These are phyloP conservation scores for Sarcodon aspratus DNA, from an alignment of 768 basidiomycete species.

Conservation along the genomic window DNA sequence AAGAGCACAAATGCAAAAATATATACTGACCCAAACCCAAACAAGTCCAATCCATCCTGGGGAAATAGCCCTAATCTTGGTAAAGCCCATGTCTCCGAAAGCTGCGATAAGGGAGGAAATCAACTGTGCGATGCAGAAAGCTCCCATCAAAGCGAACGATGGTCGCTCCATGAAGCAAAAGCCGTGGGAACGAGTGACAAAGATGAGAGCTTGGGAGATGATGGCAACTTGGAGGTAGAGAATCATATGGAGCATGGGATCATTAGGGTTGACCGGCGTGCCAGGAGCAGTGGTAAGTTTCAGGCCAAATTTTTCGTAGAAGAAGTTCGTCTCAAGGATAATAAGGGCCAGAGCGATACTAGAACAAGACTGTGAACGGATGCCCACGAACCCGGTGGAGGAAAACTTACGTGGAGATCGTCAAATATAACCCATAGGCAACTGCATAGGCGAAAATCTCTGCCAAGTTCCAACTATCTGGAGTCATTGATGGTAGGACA, in stretches of 20 bases:
- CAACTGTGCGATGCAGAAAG: slow-evolving; percentile 90
- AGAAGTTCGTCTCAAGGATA: slow-evolving; percentile 83
- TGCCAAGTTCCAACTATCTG: slow-evolving; percentile 85
- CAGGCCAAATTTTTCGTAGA: slow-evolving; percentile 80
- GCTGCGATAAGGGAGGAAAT: slow-evolving; percentile 93
- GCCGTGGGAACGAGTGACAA: slow-evolving; percentile 87
- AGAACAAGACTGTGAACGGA: slow-evolving; percentile 7
- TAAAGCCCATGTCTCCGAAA: slow-evolving; percentile 93
- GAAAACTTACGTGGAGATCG: slow-evolving; percentile 64
- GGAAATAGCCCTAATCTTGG: slow-evolving; percentile 64
- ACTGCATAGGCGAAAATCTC: slow-evolving; percentile 91
- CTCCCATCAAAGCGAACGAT: slow-evolving; percentile 76
- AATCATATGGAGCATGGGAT: slow-evolving; percentile 75
- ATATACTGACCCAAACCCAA: slow-evolving; percentile 79
- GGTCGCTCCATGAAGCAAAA: slow-evolving; percentile 98
- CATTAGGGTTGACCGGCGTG: slow-evolving; percentile 35
- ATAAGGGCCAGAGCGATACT: slow-evolving; percentile 72
- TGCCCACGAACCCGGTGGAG: neutral
- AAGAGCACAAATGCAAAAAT: neutral
- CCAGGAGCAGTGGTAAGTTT: slow-evolving; percentile 24
- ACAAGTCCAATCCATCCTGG: slow-evolving; percentile 96
- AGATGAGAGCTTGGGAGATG: slow-evolving; percentile 97
- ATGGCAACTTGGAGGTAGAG: slow-evolving; percentile 96
- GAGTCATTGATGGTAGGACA: slow-evolving; percentile 79
- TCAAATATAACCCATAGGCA: slow-evolving; percentile 85